A percentile compares a stretch with the other conserved stretches of the same genome.
phyloP scores from a whole-genome alignment of 2,329 filamentous ascomycete species.

The Fusarium annulatum region DNA sequence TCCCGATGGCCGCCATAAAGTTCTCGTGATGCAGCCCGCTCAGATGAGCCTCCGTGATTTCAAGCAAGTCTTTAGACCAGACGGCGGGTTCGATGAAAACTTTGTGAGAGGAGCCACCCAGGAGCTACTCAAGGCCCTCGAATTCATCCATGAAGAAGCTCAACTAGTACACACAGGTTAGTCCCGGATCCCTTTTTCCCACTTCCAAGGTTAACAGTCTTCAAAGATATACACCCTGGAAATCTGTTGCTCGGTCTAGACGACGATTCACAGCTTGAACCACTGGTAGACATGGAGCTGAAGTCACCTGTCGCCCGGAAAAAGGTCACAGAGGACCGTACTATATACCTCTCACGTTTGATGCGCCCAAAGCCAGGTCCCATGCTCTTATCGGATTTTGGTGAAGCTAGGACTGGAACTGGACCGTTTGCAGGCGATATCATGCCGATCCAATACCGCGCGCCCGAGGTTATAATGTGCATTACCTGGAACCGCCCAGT shows the following conservation, averaged over 20 bases:
- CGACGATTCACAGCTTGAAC: conserved; percentile 37
- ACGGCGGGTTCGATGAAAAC: conserved; percentile 35
- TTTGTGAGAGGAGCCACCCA: conserved; percentile 47
- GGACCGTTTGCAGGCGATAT: conserved; percentile 46
- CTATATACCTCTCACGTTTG: conserved; percentile 44
- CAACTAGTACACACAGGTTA: conserved; percentile 49
- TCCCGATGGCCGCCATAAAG: conserved; percentile 35
- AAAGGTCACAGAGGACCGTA: conserved; percentile 10
- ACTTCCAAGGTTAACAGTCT: neutral
- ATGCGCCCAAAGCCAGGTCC: conserved; percentile 41
- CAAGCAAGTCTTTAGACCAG: conserved; percentile 41
- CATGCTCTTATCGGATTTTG: conserved; percentile 46
- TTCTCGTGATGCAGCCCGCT: conserved; percentile 39
- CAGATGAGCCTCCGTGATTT: conserved; percentile 50
- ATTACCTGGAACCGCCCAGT: conserved; percentile 43
- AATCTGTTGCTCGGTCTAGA: conserved; percentile 41
- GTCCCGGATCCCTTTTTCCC: neutral
- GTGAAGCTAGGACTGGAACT: conserved; percentile 40
- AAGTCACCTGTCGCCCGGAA: conserved; percentile 39
- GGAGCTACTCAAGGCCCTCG: conserved; percentile 48
- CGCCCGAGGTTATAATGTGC: conserved; percentile 40
- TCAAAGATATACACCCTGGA: conserved; percentile 42
- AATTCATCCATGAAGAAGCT: conserved; percentile 51
- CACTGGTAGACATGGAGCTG: conserved; percentile 39
- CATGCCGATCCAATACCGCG: conserved; percentile 43